Evolutionary conservation across 1,139 yeast species (phyloP).

Genomic region (Pichia sp.): DNA sequence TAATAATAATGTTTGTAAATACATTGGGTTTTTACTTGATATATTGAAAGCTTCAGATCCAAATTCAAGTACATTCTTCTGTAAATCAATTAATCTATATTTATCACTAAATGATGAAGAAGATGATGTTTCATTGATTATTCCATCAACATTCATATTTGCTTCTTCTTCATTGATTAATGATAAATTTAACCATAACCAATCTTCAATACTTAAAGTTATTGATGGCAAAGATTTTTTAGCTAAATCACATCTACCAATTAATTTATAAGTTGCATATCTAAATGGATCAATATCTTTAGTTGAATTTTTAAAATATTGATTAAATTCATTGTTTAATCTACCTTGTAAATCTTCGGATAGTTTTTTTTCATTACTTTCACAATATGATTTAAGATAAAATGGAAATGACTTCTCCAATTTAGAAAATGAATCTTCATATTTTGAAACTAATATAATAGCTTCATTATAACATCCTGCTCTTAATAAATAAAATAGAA

Average conservation of each 20-base stretch:
- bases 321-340: slow-evolving; percentile 75
- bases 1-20: slow-evolving; percentile 67
- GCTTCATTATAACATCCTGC: slow-evolving; percentile 82
- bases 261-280: slow-evolving; percentile 81
- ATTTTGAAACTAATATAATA: slow-evolving; percentile 45
- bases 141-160: slow-evolving; percentile 28
- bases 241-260: slow-evolving; percentile 84
- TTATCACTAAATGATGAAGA: slow-evolving; percentile 50
- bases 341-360: slow-evolving; percentile 66
- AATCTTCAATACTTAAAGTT: slow-evolving; percentile 82
- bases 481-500: slow-evolving; percentile 75
- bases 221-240: slow-evolving; percentile 74
- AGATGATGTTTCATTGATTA: slow-evolving; percentile 15
- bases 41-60: slow-evolving; percentile 70
- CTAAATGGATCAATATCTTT: slow-evolving; percentile 78
- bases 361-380: slow-evolving; percentile 48
- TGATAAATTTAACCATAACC: slow-evolving; percentile 92
- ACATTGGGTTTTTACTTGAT: slow-evolving; percentile 63
- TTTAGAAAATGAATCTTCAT: slow-evolving; percentile 62
- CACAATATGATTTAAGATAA: slow-evolving; percentile 68
- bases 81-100: slow-evolving; percentile 70
- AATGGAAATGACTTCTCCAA: slow-evolving; percentile 81
- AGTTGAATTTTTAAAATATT: slow-evolving; percentile 63
- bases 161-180: slow-evolving; percentile 70
- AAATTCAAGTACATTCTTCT: slow-evolving; percentile 59